phyloP scores from a whole-genome alignment of 179 eudicot genomes.

The Beta lomatogona region DNA sequence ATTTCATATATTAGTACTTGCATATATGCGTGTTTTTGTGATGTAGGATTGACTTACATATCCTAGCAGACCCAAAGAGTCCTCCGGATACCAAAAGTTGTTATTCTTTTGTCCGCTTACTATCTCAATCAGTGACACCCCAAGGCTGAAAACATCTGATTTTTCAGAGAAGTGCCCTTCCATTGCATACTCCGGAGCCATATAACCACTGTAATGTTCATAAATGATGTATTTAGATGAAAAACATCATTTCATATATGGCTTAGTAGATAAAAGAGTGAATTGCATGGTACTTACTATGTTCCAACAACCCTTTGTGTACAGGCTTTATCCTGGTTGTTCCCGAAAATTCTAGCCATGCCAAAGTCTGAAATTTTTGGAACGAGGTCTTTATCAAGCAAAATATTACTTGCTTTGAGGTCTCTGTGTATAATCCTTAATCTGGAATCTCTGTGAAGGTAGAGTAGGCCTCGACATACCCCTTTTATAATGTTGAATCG shows the following conservation, averaged over 20 bases:
- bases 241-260: background rate
- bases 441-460: constrained; percentile 62
- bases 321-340: constrained; percentile 41
- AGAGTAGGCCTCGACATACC: constrained; percentile 55
- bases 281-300: constrained; percentile 44
- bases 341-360: constrained; percentile 58
- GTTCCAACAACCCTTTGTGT: constrained; percentile 58
- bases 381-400: constrained; percentile 51
- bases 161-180: constrained; percentile 35
- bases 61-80: constrained; percentile 31
- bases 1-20: too few species aligned
- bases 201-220: constrained; percentile 24
- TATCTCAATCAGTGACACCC: constrained; percentile 25
- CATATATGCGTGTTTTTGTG: too few species aligned
- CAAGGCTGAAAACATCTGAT: constrained; percentile 34
- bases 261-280: background rate
- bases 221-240: constrained; percentile 26
- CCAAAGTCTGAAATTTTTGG: constrained; percentile 71
- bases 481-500: constrained; percentile 52
- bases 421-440: constrained; percentile 58
- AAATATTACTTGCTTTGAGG: constrained; percentile 59
- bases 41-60: constrained; percentile 26
- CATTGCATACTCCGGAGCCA: constrained; percentile 39
- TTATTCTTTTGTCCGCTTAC: constrained; percentile 27
- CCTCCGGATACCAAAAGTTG: constrained; percentile 27